Evolutionary conservation across 176 grass and related monocot species (phyloP).

Genomic region (Chloris gayana): DNA sequence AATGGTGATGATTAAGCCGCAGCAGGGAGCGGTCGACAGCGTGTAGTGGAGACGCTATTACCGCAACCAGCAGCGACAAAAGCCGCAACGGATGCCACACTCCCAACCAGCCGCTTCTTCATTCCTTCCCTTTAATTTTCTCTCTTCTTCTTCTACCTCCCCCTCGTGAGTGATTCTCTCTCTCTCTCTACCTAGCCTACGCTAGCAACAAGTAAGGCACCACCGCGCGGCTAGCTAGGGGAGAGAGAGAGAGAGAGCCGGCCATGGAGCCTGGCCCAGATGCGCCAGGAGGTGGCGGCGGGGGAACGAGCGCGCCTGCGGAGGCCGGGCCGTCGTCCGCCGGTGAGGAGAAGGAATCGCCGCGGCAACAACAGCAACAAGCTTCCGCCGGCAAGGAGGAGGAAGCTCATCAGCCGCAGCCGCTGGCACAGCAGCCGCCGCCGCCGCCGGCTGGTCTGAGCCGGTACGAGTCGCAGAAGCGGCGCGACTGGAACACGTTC

Average conservation of each 20-base stretch:
- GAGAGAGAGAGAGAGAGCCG: neutral
- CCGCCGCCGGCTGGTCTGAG: constrained; percentile 33
- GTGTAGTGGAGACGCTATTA: constrained; percentile 71
- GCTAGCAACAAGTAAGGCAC: neutral
- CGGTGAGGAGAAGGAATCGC: neutral
- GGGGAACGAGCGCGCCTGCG: constrained; percentile 11
- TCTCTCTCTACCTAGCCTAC: neutral
- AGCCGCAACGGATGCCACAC: constrained; percentile 56
- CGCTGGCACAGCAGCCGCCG: constrained; percentile 34
- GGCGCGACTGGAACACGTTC: constrained; percentile 96
- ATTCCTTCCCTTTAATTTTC: too few species aligned
- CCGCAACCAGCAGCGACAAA: constrained; percentile 48
- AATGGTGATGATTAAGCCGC: constrained; percentile 37
- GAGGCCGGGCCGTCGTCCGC: constrained; percentile 29
- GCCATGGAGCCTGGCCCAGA: constrained; percentile 62
- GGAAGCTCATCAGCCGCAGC: constrained; percentile 38
- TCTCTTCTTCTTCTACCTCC: constrained; percentile 33
- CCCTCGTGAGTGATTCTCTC: neutral
- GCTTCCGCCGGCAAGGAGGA: neutral
- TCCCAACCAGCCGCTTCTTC: constrained; percentile 45
- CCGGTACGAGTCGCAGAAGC: constrained; percentile 95
- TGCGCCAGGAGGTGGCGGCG: constrained; percentile 25
- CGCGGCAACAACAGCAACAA: neutral
- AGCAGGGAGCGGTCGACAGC: constrained; percentile 37
- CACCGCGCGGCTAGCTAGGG: too few species aligned